Base-by-base conservation (phyloP, 208 protist genomes). In the Trypanosoma boissoni region DNA sequence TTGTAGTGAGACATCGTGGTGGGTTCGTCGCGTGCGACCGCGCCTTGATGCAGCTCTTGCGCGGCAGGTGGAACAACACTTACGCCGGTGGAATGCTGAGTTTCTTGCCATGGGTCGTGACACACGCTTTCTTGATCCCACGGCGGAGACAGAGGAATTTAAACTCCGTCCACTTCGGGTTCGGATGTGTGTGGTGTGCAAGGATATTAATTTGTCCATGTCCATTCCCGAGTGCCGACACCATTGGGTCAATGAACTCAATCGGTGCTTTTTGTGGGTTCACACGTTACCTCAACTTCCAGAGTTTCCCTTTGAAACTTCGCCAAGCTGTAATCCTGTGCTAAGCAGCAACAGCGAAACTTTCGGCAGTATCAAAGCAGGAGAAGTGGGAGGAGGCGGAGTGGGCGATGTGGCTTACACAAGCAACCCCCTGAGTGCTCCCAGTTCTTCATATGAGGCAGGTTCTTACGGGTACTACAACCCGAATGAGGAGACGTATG, bases 171-270 rank as follows among this genome's bases (percentile, higher is more conserved):
- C 90, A 27, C 56, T 96, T 60, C 90, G 84, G 6, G 77, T 96
- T 28, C 78, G 76, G 27, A 88, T 95, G 80, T 68, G 76, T 2
- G 81, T 95, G 20, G 62, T 88, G 53, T 88, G 82, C 59, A 89
- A 87, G 63, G 77, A 92, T 39, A 81, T 92, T 31, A 61, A 68
- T 3, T 67, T 95, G 6, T 78, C 89, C 54, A 65, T 70, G 2
- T 55, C 81, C 9, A 73, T 72, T 18, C 63, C 76, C 1, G 72
- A 66, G 34, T 95, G 86, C 78, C 75, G 86, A 5, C 57, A 78
- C 37, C 76, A 95, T 79, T 95, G 89, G 89, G 49, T 93, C 21
- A 55, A 53, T 28, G 77, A 89, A 64, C 78, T 95, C 10, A 84
- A 80, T 52, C 70, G 71, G 23, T 90, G 71, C 65, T 75, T 95